Evolutionary conservation across 1,284 basidiomycete genomes (phyloP), one percentile per base, ranked within the genome.

Genomic region (Cutaneotrichosporon sp.): DNA sequence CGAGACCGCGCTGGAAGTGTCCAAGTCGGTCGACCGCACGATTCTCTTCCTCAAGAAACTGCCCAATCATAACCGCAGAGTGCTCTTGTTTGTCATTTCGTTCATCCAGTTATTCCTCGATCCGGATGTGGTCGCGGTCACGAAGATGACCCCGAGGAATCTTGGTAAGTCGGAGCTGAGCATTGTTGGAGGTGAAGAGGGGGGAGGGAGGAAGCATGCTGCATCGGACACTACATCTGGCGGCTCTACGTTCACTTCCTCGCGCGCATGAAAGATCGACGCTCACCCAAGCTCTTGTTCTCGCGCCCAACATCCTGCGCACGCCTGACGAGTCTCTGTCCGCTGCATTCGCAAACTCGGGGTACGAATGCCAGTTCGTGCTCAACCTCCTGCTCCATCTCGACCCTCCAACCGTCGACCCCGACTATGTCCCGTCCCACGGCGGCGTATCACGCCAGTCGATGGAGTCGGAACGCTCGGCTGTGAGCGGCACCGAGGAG

Each of bases 101-200:
- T 93, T 93, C 75, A 73, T 92, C 56, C 90, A 93, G 76, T 75
- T 90, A 46, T 94, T 94, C 75, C 74, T 90, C 52, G 84, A 86
- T 43, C 85, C 87, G 33, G 81, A 81, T 55, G 83, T 87, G 14
- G 79, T 87, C 61, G 75, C 71, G 9, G 72, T 78, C 38, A 93
- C 90, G 43, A 91, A 91, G 76, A 93, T 93, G 88, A 90, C 88
- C 3, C 54, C 68, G 2, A 59, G 63, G 27, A 71, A 72, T 57
- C 54, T 75, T 5, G 68, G 70, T 66, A 51, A 54, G 69, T 57
- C 34, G 17, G 27, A 26, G 17, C n/a, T 47, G 12, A 49, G 26
- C 14, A 31, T 14, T 14, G 14, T 31, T 10, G 29, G 10, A 31
- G n/a, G n/a, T n/a, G n/a, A n/a, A n/a, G n/a, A n/a, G n/a, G n/a